Conservation (phyloP, 495 filamentous ascomycete genomes). For the Cercophora samala region DNA sequence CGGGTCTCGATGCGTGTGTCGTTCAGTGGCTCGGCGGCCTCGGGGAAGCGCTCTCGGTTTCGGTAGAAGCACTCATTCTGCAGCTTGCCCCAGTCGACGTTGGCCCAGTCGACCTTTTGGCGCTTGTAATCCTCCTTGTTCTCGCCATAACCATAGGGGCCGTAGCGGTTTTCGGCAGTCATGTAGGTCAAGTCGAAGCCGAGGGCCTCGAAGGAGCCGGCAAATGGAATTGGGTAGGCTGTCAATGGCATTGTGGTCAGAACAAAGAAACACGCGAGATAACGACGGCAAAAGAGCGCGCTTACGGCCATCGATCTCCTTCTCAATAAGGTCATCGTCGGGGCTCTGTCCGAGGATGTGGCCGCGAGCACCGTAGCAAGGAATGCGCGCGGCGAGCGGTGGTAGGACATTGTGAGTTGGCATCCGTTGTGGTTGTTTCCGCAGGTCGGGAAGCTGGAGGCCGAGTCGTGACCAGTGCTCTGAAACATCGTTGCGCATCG, state of each 20-base stretch:
- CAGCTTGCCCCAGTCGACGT: constrained; percentile 70
- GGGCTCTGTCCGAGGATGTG: constrained; percentile 29
- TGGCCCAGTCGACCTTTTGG: constrained; percentile 66
- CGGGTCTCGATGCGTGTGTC: constrained; percentile 30
- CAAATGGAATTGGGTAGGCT: constrained; percentile 33
- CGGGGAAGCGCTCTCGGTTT: constrained; percentile 62
- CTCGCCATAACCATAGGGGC: constrained; percentile 34
- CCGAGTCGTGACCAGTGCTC: constrained; percentile 11
- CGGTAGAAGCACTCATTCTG: constrained; percentile 65
- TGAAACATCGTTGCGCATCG: constrained; percentile 17
- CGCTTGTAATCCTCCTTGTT: constrained; percentile 26
- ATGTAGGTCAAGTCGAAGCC: constrained; percentile 31
- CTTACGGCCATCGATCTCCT: constrained; percentile 28
- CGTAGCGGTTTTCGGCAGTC: constrained; percentile 31
- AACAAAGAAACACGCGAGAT: neutral
- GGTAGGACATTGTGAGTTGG: constrained; percentile 26
- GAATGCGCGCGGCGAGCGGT: constrained; percentile 23
- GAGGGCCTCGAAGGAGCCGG: constrained; percentile 32
- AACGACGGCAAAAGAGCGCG: neutral
- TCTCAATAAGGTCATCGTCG: constrained; percentile 30
- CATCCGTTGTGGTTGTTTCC: constrained; percentile 25
- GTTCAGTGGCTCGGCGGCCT: constrained; percentile 17
- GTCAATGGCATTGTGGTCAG: constrained; percentile 17
- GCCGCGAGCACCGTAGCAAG: constrained; percentile 32
- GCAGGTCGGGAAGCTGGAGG: constrained; percentile 14